A percentile compares a stretch with the other conserved stretches of the same genome.
phyloP scores from a whole-genome alignment of 176 grass and related monocot species.

The Oryza officinalis region DNA sequence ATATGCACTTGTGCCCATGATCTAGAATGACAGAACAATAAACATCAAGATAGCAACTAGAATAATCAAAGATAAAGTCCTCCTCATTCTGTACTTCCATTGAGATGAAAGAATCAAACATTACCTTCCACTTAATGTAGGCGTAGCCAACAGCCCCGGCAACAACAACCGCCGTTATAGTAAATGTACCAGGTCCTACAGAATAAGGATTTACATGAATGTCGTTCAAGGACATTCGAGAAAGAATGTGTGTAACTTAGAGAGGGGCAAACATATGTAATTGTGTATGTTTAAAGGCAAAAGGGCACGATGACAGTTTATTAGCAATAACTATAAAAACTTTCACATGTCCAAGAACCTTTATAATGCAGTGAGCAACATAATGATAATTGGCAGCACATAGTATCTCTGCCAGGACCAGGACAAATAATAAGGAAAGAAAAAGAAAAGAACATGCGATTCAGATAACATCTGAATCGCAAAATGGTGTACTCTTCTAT shows the following conservation, averaged over 20 bases:
- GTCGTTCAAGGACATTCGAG: not conserved
- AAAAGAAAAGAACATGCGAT: not conserved
- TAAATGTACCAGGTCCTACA: constrained; percentile 33
- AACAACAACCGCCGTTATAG: constrained; percentile 50
- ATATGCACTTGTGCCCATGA: not conserved
- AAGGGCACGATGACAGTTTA: not conserved
- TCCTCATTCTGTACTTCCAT: not conserved
- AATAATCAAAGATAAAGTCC: not conserved
- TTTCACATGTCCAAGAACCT: not conserved
- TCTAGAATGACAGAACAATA: not conserved
- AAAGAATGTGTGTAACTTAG: not conserved
- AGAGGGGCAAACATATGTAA: not conserved
- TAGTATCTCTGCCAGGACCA: not conserved
- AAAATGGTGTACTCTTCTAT: not conserved
- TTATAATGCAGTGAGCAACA: not conserved
- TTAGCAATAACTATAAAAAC: constrained; percentile 13
- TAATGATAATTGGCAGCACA: not conserved
- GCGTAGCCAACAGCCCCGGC: constrained; percentile 65
- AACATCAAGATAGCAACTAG: not conserved
- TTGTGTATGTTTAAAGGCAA: not conserved
- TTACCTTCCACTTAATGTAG: constrained; percentile 86
- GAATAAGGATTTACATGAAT: not conserved
- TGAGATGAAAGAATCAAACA: not conserved
- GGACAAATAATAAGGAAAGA: not conserved
- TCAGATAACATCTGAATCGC: not conserved